Conservation (phyloP, 805 yeast genomes). For the Saturnispora halmiae region DNA sequence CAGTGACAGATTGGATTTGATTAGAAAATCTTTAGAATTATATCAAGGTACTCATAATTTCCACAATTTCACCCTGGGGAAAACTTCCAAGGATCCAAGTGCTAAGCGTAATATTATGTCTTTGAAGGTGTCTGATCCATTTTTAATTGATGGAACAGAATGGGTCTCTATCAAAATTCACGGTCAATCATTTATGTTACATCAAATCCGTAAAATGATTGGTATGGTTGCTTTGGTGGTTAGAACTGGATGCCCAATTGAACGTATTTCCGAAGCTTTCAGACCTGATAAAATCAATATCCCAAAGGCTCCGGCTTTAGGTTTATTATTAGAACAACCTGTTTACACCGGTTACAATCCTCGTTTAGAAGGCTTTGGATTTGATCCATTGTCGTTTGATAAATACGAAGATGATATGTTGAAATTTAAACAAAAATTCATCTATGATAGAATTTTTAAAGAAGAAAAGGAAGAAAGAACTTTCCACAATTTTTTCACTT, state of each 20-base stretch:
- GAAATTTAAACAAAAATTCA: constrained; percentile 75
- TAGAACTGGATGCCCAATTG: constrained; percentile 75
- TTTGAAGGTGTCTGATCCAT: constrained; percentile 76
- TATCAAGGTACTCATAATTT: constrained; percentile 89
- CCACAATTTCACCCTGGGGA: constrained; percentile 34
- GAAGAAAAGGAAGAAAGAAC: constrained; percentile 86
- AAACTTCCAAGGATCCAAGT: constrained; percentile 77
- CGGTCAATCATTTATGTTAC: constrained; percentile 97
- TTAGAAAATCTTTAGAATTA: constrained; percentile 59
- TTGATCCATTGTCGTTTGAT: constrained; percentile 62
- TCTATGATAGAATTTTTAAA: constrained; percentile 84
- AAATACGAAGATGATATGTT: constrained; percentile 64
- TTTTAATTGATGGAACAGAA: constrained; percentile 86
- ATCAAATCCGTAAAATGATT: constrained; percentile 96
- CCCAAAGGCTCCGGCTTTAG: constrained; percentile 97
- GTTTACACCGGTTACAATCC: constrained; percentile 80
- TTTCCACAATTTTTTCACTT: constrained; percentile 84
- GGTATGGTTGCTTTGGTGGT: constrained; percentile 86
- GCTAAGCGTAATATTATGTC: constrained; percentile 76
- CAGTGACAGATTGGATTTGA: constrained; percentile 46
- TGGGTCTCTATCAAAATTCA: constrained; percentile 95
- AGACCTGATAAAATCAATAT: constrained; percentile 68
- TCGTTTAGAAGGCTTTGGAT: constrained; percentile 64
- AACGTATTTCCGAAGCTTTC: constrained; percentile 71
- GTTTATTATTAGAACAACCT: constrained; percentile 82